Evolutionary conservation across 2,329 filamentous ascomycete species (phyloP).

Genomic region (Domatiomyces catenatus): DNA sequence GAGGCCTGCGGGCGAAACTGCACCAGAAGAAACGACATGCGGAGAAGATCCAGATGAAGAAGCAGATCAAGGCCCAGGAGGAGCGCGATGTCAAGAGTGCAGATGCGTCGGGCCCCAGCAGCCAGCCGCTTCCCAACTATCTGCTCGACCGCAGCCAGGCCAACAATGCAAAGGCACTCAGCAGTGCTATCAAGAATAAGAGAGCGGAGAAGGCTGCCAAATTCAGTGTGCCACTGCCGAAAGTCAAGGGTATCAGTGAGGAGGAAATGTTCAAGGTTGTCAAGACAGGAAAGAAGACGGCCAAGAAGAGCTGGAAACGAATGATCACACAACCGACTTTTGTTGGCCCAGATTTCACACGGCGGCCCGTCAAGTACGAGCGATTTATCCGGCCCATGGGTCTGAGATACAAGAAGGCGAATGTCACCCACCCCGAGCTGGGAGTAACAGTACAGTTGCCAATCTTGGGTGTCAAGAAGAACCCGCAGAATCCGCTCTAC

Average conservation of each 20-base stretch:
- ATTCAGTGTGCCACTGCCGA: constrained; percentile 81
- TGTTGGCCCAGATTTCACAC: constrained; percentile 78
- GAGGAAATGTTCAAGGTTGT: constrained; percentile 98
- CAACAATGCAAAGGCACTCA: constrained; percentile 58
- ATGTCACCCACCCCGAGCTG: constrained; percentile 61
- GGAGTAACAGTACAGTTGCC: constrained; percentile 77
- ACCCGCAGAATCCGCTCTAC: constrained; percentile 77
- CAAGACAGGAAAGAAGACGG: constrained; percentile 86
- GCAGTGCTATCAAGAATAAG: constrained; percentile 88
- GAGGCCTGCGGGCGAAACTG: constrained; percentile 80
- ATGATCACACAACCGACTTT: constrained; percentile 72
- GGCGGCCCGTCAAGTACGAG: constrained; percentile 65
- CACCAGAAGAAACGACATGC: constrained; percentile 85
- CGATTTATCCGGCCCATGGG: constrained; percentile 63
- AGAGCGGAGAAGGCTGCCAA: constrained; percentile 83
- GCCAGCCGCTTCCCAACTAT: constrained; percentile 76
- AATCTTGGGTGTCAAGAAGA: constrained; percentile 66
- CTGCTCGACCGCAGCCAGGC: constrained; percentile 68
- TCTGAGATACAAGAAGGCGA: constrained; percentile 64
- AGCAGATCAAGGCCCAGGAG: constrained; percentile 86
- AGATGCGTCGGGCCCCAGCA: constrained; percentile 60
- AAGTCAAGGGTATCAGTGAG: constrained; percentile 83
- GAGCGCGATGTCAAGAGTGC: constrained; percentile 86
- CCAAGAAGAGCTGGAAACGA: constrained; percentile 56
- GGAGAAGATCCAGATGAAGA: constrained; percentile 97